phyloP scores from a whole-genome alignment of 192 early-diverging fungal species.

The Coemansia sp. region DNA sequence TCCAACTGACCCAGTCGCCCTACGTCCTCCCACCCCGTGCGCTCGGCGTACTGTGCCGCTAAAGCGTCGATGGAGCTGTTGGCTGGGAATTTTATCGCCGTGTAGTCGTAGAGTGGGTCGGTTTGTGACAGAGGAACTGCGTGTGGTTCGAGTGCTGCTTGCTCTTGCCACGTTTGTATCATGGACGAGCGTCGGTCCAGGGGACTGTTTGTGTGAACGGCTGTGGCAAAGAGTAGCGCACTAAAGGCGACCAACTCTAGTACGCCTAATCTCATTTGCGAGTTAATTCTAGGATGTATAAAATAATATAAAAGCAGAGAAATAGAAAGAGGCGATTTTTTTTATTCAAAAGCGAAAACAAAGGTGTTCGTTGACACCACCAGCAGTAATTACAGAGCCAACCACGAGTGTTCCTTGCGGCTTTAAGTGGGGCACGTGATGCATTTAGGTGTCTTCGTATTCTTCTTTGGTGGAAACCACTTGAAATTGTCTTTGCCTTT shows the following conservation, averaged over 20 bases:
- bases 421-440: not conserved
- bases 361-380: not conserved
- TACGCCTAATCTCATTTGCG: constrained; percentile 12
- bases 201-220: not conserved
- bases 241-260: constrained; percentile 11
- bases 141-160: constrained; percentile 20
- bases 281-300: not conserved
- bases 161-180: constrained; percentile 26
- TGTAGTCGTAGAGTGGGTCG: constrained; percentile 39
- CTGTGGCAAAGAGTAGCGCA: not conserved
- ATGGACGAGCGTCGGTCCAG: constrained; percentile 7
- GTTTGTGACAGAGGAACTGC: constrained; percentile 28
- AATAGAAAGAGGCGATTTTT: not conserved
- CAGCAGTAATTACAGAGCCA: not conserved
- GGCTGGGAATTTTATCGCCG: constrained; percentile 38
- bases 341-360: not conserved
- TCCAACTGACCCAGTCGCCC: constrained; percentile 43
- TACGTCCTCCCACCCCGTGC: constrained; percentile 42
- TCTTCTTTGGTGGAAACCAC: not conserved
- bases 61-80: constrained; percentile 17
- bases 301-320: constrained; percentile 3
- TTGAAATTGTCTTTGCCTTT: not conserved
- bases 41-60: constrained; percentile 26
- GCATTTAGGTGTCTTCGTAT: not conserved
- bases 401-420: not conserved